Evolutionary conservation across 2,329 filamentous ascomycete species (phyloP).

Genomic region (Fusarium pseudograminearum): DNA sequence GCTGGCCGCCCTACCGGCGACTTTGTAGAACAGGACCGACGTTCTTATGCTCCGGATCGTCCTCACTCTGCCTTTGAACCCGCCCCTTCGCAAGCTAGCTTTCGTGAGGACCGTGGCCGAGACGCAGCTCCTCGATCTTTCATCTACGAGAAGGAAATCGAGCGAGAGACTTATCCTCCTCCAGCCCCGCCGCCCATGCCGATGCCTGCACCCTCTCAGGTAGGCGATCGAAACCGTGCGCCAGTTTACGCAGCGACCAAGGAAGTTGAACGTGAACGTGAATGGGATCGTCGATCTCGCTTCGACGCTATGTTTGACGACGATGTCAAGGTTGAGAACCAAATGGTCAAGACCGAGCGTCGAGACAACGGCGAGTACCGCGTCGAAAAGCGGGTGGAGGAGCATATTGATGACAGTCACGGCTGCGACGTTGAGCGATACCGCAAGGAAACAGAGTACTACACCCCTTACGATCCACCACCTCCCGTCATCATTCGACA

Average conservation of each 20-base stretch:
- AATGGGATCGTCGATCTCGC: conserved; percentile 59
- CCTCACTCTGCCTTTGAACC: conserved; percentile 65
- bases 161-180: conserved; percentile 42
- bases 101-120: conserved; percentile 61
- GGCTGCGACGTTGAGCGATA: conserved; percentile 68
- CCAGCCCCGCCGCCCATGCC: conserved; percentile 41
- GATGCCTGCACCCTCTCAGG: conserved; percentile 41
- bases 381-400: conserved; percentile 66
- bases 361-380: conserved; percentile 58
- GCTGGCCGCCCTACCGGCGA: conserved; percentile 56
- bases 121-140: conserved; percentile 45
- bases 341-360: conserved; percentile 57
- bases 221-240: conserved; percentile 48
- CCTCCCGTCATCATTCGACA: conserved; percentile 68
- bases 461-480: conserved; percentile 60
- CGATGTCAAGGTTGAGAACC: conserved; percentile 66
- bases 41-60: conserved; percentile 60
- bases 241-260: conserved; percentile 53
- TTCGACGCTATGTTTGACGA: conserved; percentile 60
- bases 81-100: conserved; percentile 54
- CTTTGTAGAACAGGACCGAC: conserved; percentile 58
- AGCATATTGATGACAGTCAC: conserved; percentile 60
- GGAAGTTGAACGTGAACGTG: conserved; percentile 56
- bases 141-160: conserved; percentile 42
- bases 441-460: conserved; percentile 73